Percentiles rank a stretch among this genome's conserved stretches.
Evolutionary conservation across 805 yeast genomes (phyloP).

Genomic region (Lipomyces starkeyi): DNA sequence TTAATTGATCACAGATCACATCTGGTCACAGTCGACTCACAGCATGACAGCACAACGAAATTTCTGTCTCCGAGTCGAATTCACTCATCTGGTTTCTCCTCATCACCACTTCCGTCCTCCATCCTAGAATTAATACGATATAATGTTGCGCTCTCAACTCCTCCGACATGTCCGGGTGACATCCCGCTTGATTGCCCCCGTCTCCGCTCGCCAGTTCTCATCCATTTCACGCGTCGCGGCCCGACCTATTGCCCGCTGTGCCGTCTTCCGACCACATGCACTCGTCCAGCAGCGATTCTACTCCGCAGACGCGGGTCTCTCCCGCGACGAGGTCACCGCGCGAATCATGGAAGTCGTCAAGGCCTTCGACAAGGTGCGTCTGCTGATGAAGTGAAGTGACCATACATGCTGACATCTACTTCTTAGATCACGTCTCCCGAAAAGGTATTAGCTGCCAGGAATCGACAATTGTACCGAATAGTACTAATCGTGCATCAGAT

Average conservation of each 20-base stretch:
- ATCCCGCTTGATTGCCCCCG: conserved; percentile 3
- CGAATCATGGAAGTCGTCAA: conserved; percentile 81
- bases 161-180: conserved; percentile 7
- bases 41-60: not conserved
- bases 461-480: not conserved
- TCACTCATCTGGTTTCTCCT: not conserved
- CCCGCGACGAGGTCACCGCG: conserved; percentile 78
- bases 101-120: not conserved
- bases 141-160: conserved; percentile 4
- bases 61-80: not conserved
- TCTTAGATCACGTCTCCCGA: conserved; percentile 37
- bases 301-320: conserved; percentile 66
- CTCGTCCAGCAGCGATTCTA: conserved; percentile 51
- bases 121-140: not conserved
- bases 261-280: conserved; percentile 20
- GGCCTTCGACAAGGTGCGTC: conserved; percentile 61
- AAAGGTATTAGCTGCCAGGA: conserved; percentile 26
- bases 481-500: conserved; percentile 40
- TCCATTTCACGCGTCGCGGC: conserved; percentile 12
- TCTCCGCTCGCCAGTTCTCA: conserved; percentile 16
- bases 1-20: not conserved
- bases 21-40: not conserved
- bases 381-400: not conserved
- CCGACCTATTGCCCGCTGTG: conserved; percentile 13
- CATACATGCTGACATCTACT: conserved; percentile 33